Conservation (phyloP, 2,329 filamentous ascomycete genomes). For the Thielaviopsis populi region DNA sequence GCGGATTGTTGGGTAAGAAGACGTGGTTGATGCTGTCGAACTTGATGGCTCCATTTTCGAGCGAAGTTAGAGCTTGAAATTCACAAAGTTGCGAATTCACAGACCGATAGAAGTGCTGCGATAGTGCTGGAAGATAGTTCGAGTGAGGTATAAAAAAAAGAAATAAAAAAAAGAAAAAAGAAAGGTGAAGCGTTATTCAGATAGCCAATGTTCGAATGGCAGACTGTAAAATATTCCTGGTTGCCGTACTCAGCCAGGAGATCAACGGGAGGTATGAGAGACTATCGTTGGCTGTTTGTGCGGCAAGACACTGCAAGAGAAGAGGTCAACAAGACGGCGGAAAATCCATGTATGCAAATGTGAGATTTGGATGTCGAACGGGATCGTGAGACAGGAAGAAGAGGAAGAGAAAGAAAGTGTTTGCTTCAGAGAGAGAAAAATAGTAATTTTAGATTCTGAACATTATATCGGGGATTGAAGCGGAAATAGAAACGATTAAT, state of each 20-base stretch:
- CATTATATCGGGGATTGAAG: neutral
- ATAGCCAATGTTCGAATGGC: neutral
- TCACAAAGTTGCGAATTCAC: neutral
- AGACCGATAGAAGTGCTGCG: too few relatives aligned
- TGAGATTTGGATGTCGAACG: neutral
- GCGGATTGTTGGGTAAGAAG: neutral
- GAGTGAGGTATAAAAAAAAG: neutral
- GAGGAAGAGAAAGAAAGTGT: neutral
- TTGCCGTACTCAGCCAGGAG: neutral
- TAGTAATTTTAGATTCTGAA: neutral
- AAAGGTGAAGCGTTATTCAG: neutral
- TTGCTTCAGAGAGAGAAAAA: neutral
- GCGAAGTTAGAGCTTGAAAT: too few relatives aligned
- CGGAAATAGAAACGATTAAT: neutral
- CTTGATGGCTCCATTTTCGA: neutral
- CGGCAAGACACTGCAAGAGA: too few relatives aligned
- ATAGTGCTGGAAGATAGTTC: neutral
- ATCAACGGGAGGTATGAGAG: conserved; percentile 3
- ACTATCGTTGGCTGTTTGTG: neutral
- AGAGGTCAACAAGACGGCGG: too few relatives aligned
- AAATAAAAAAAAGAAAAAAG: neutral
- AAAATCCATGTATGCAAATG: too few relatives aligned
- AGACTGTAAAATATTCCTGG: neutral
- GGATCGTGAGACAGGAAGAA: neutral
- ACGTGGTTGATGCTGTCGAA: neutral